Evolutionary conservation across 2,329 filamentous ascomycete species (phyloP).

Genomic region (Sporothrix brasiliensis): DNA sequence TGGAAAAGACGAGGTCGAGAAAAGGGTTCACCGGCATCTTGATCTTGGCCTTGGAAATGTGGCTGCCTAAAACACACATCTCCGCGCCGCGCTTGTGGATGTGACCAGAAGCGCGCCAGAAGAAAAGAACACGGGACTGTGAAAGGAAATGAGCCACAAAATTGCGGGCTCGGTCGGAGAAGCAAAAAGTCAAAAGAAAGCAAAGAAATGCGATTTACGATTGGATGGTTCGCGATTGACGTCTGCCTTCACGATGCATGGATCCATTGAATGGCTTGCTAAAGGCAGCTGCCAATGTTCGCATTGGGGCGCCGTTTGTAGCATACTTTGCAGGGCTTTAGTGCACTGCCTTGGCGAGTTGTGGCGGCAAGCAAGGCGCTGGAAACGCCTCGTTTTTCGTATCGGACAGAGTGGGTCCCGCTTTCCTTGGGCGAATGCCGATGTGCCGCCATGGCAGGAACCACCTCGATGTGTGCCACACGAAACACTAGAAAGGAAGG

Average conservation of each 20-base stretch:
- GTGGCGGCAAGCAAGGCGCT: neutral
- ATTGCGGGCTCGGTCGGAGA: neutral
- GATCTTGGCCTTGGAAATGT: neutral
- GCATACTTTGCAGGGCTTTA: slow-evolving; percentile 22
- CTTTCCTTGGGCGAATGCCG: neutral
- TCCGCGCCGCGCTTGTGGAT: neutral
- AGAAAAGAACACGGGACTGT: slow-evolving; percentile 20
- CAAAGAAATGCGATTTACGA: neutral
- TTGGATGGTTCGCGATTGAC: neutral
- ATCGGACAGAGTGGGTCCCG: slow-evolving; percentile 12
- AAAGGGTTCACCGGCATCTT: neutral
- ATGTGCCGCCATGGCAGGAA: slow-evolving; percentile 6
- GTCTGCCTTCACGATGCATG: neutral
- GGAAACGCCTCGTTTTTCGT: slow-evolving; percentile 27
- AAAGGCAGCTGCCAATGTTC: neutral
- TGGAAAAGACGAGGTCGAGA: neutral
- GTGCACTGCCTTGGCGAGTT: slow-evolving; percentile 1
- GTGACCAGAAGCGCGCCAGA: slow-evolving; percentile 7
- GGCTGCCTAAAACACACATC: slow-evolving; percentile 19
- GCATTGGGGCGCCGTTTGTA: neutral
- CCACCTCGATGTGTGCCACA: neutral
- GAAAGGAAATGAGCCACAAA: neutral
- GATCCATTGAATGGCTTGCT: too few relatives aligned
- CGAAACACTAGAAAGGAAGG: neutral
- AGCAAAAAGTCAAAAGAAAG: neutral